Evolutionary conservation across 2,329 filamentous ascomycete species (phyloP).

Genomic region (Diaporthe aspalathi): DNA sequence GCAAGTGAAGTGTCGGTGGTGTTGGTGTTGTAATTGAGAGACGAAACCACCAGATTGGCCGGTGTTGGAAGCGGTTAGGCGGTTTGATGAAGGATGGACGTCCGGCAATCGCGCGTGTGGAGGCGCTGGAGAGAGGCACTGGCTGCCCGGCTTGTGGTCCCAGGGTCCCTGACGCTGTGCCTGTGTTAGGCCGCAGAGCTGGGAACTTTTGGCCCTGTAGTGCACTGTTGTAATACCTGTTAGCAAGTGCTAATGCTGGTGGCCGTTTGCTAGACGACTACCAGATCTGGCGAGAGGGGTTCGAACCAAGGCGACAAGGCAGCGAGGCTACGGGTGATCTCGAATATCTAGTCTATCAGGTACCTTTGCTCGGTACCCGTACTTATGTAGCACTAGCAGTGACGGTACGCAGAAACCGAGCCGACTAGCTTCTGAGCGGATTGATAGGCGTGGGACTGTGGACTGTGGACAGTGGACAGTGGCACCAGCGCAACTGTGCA

Average conservation of each 20-base stretch:
- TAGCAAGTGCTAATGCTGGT: too few relatives aligned
- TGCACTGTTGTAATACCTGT: too few relatives aligned
- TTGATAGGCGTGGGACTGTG: background rate
- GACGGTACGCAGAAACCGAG: slow-evolving; percentile 1
- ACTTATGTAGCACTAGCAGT: too few relatives aligned
- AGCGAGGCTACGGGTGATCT: too few relatives aligned
- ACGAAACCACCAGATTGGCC: slow-evolving; percentile 32
- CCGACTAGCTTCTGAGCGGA: background rate
- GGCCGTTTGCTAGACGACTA: background rate
- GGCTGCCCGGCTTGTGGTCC: background rate
- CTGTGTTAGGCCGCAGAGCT: background rate
- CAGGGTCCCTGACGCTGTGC: slow-evolving; percentile 15
- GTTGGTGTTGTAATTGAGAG: slow-evolving; percentile 32
- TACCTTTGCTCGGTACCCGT: too few relatives aligned
- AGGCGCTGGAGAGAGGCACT: too few relatives aligned
- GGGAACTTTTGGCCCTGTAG: background rate
- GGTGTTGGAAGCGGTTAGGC: slow-evolving; percentile 31
- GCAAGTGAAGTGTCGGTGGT: background rate
- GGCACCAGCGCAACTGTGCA: slow-evolving; percentile 8
- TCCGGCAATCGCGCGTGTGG: slow-evolving; percentile 26
- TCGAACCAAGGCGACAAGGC: background rate
- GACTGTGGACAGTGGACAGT: too few relatives aligned
- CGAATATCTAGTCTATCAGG: too few relatives aligned
- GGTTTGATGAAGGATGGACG: slow-evolving; percentile 31
- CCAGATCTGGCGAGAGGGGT: slow-evolving; percentile 14